phyloP scores from a whole-genome alignment of 345 rosid species.

The Sisymbrium altissimum region DNA sequence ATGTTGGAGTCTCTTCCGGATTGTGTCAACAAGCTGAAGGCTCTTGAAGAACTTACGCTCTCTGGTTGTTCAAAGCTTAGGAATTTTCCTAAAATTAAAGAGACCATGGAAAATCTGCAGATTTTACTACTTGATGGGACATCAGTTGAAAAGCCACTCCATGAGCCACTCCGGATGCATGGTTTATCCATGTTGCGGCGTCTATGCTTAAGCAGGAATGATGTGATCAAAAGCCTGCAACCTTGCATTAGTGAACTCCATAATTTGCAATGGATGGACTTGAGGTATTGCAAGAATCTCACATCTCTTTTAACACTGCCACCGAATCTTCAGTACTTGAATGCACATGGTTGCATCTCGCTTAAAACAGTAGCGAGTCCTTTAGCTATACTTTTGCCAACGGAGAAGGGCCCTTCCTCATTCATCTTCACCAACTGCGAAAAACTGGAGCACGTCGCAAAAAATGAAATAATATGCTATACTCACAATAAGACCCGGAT shows the following conservation, averaged over 20 bases:
- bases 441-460: background rate
- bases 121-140: slow-evolving; percentile 19
- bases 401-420: background rate
- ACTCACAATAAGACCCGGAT: background rate
- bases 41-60: slow-evolving; percentile 15
- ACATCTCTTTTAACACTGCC: slow-evolving; percentile 9
- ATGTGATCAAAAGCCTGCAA: background rate
- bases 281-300: slow-evolving; percentile 26
- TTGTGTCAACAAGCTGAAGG: background rate
- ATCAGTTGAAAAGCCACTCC: background rate
- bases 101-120: background rate
- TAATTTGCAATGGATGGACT: slow-evolving; percentile 8
- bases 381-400: background rate
- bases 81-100: background rate
- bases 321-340: slow-evolving; percentile 19
- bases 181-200: background rate
- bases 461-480: slow-evolving; percentile 4
- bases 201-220: slow-evolving; percentile 17
- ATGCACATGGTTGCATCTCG: slow-evolving; percentile 11
- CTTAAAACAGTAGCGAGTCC: slow-evolving; percentile 7
- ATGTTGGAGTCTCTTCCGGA: background rate
- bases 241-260: background rate
- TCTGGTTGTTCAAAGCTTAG: slow-evolving; percentile 2
- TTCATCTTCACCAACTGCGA: slow-evolving; percentile 15
- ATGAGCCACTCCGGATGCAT: background rate